These are phyloP conservation scores for Blastobotrys muscicola DNA, from an alignment of 805 yeast genomes.

Conservation along the genomic window DNA sequence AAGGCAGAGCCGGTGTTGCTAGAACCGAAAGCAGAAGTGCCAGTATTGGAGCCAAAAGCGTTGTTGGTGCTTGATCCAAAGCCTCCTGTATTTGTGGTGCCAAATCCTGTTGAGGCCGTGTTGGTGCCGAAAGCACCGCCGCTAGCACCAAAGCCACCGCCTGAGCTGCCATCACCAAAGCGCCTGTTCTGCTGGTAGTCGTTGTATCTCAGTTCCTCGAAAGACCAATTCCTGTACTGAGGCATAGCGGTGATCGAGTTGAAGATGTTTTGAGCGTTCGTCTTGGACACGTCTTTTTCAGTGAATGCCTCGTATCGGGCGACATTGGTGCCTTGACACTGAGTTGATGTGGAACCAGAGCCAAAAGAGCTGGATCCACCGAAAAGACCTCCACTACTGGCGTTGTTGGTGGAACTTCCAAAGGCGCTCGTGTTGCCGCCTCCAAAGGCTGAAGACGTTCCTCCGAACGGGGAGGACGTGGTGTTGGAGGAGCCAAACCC, in stretches of 20 bases:
- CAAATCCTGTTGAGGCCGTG: conserved; percentile 29
- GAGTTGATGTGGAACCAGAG: conserved; percentile 18
- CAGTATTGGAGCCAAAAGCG: conserved; percentile 12
- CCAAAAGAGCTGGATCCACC: conserved; percentile 27
- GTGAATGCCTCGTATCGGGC: conserved; percentile 59
- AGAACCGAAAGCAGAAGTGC: conserved; percentile 33
- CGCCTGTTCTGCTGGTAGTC: conserved; percentile 74
- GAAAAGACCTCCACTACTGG: conserved; percentile 21
- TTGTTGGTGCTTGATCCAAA: no score
- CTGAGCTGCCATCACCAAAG: conserved; percentile 38
- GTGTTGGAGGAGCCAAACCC: conserved; percentile 19
- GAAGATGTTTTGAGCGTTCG: conserved; percentile 41
- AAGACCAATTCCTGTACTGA: conserved; percentile 69
- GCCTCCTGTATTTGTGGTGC: conserved; percentile 24
- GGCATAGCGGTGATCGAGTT: conserved; percentile 85
- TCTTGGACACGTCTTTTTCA: conserved; percentile 55
- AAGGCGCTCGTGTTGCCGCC: conserved; percentile 20
- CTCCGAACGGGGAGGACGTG: conserved; percentile 36
- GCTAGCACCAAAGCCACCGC: conserved; percentile 18
- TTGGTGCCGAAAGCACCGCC: conserved; percentile 25
- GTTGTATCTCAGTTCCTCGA: conserved; percentile 80
- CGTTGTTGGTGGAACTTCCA: conserved; percentile 22
- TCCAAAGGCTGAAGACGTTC: conserved; percentile 16
- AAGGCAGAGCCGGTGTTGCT: conserved; percentile 14
- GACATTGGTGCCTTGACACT: conserved; percentile 54